Base-by-base conservation (phyloP, 2,329 filamentous ascomycete genomes). In the Hymenoscyphus scutula region DNA sequence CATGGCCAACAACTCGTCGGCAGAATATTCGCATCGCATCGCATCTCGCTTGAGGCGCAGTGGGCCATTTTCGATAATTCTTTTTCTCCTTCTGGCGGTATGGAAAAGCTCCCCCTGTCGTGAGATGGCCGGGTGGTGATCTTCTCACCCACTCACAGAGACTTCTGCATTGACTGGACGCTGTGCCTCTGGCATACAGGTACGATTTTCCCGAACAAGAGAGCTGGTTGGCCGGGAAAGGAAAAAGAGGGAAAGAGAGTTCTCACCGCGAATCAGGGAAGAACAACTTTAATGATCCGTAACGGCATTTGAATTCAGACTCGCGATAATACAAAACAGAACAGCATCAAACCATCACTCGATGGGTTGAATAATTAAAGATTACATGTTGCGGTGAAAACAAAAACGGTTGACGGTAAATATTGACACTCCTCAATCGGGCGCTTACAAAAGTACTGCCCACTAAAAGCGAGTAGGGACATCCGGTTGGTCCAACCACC, bases 11-110 rank as follows among this genome's bases (percentile, higher is more conserved):
- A 53, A 58, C 27, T 17, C 19, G 23, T 54, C 19, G 58, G 58
- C 6, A 53, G 45, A 45, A 56, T 55, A 45, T 45, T 29, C 45
- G 30, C 34, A 60, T 56, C 45, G 30, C 34, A 60, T 56, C 15
- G 19, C 13, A 60, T 60, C n/a, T 60, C 51, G 58, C 51, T 59
- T 56, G 58, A 30, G 58, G 58, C 58, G 58, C 58, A 60, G 58
- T 60, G 56, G 58, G n/a, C 51, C 34, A 53, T 30, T 41, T 60
- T 60, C 51, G 58, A 56, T 55, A 59, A 32, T 59, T 38, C 19
- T 45, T 15, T 32, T 13, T 27, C 58, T 55, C 13, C 30, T 45
- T 60, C 37, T 29, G 58, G 58, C 45, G 58, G n/a, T 53, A 59
- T 23, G 10, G 56, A 32, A 38, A 38, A n/a, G 56, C 25, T 38